Evolutionary conservation across 495 filamentous ascomycete genomes (phyloP).

Genomic region (Diplogelasinospora grovesii): DNA sequence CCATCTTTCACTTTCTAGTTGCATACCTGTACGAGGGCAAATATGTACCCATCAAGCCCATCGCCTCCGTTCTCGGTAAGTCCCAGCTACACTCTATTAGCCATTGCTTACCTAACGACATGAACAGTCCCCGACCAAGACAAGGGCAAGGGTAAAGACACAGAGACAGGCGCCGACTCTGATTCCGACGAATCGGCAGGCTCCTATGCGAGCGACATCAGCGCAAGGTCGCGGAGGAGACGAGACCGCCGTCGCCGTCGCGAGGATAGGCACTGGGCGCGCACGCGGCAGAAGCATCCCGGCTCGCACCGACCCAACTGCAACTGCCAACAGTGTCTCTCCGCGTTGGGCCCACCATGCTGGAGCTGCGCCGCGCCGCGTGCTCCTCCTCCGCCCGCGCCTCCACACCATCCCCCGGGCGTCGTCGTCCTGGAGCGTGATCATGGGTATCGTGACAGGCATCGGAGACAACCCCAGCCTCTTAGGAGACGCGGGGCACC

Average conservation of each 20-base stretch:
- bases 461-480: conserved; percentile 4
- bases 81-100: not conserved
- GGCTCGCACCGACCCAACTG: conserved; percentile 38
- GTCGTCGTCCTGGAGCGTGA: conserved; percentile 13
- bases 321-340: conserved; percentile 32
- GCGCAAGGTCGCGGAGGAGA: conserved; percentile 27
- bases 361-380: conserved; percentile 41
- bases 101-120: not conserved
- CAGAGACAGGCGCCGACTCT: conserved; percentile 20
- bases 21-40: conserved; percentile 43
- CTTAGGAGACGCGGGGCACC: conserved; percentile 10
- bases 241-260: conserved; percentile 28
- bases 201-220: conserved; percentile 28
- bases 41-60: conserved; percentile 37
- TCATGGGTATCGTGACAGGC: no score
- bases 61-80: conserved; percentile 31
- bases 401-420: conserved; percentile 13
- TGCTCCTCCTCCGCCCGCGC: conserved; percentile 23
- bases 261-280: conserved; percentile 32
- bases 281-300: conserved; percentile 33
- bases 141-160: conserved; percentile 22
- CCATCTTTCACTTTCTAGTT: conserved; percentile 43
- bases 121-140: conserved; percentile 28
- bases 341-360: conserved; percentile 30
- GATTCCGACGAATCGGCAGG: conserved; percentile 28